Evolutionary conservation across 2,329 filamentous ascomycete genomes (phyloP), one percentile per base, ranked within the genome.

Genomic region (Coniochaeta sp.): DNA sequence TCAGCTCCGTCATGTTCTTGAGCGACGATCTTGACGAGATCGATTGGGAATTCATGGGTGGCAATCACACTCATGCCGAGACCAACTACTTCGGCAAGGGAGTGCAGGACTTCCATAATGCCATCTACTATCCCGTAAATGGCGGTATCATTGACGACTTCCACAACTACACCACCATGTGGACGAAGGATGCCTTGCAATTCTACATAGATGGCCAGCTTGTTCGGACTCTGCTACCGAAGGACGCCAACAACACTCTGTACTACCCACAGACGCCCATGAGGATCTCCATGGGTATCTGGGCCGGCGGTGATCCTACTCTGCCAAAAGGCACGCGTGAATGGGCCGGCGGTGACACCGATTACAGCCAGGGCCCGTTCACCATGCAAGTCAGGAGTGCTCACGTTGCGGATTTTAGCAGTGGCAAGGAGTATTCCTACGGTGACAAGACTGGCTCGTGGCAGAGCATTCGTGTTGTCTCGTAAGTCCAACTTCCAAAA

Each of bases 1-100:
- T 96, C 67, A 91, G 87, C 68, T 86, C 89, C 63, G 87, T 96
- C 69, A 93, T 96, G 71, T 81, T 93, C 73, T 81, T 95, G 65
- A 93, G 89, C 58, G 89, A 95, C 66, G 88, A 92, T 67, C 81
- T 93, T 16, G 92, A 96, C 71, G 91, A 96, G 74, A 87, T 96
- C 44, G 92, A 96, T 70, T 93, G 90, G 84, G 90, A 95, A 70
- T 89, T 90, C 69, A 81, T 91, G 61, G 90, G 90, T 54, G 81
- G 81, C 60, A 87, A 90, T 69, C 74, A 77, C 60, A 83, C 79
- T 17, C 74, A 80, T 36, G 88, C 84, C 9, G 81, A 89, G 67
- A 88, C 84, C 66, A 93, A 93, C 77, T 93, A 88, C 75, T 93
- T 89, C 67, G 88, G 89, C 71, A 91, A 93, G 77, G 90, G 89